Percentiles rank a stretch among this genome's conserved stretches.
Evolutionary conservation across 106 monocot genomes (phyloP).

Genomic region (Acanthochlamys bracteata): DNA sequence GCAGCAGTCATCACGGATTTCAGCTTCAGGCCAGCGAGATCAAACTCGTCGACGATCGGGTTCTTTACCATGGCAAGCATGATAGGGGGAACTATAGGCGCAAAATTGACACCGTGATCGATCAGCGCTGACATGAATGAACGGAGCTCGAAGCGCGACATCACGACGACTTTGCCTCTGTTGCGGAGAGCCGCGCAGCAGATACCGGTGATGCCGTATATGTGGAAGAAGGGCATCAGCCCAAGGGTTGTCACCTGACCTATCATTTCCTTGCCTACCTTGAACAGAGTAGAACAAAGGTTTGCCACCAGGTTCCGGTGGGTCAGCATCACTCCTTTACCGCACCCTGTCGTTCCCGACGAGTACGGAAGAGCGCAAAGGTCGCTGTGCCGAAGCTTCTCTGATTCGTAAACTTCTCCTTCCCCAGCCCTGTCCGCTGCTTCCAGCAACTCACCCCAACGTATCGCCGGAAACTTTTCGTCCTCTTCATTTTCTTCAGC

Average conservation of each 20-base stretch:
- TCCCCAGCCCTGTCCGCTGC: constrained; percentile 50
- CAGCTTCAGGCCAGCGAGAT: constrained; percentile 49
- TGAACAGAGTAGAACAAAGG: constrained; percentile 60
- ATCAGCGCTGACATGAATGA: constrained; percentile 51
- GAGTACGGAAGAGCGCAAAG: constrained; percentile 90
- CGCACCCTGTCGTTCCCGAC: constrained; percentile 77
- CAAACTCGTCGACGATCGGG: constrained; percentile 44
- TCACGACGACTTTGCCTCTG: constrained; percentile 86
- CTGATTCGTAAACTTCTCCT: background rate
- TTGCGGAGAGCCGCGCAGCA: constrained; percentile 70
- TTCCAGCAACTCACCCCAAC: constrained; percentile 60
- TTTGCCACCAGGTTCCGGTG: constrained; percentile 85
- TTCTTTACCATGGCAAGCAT: constrained; percentile 95
- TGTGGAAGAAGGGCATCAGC: constrained; percentile 95
- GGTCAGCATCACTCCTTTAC: constrained; percentile 93
- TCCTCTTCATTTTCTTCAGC: constrained; percentile 21
- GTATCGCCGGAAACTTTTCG: constrained; percentile 12
- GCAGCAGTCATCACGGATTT: constrained; percentile 82
- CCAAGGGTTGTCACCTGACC: constrained; percentile 64
- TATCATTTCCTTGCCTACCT: constrained; percentile 37
- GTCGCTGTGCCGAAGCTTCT: constrained; percentile 22
- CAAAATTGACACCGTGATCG: constrained; percentile 62
- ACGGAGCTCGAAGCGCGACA: constrained; percentile 60
- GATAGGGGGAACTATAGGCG: constrained; percentile 91
- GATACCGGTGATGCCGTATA: constrained; percentile 91